Percentiles rank a stretch among this genome's conserved stretches.
Conservation (phyloP, 805 yeast species). For the Teunomyces barrocoloradensis region DNA sequence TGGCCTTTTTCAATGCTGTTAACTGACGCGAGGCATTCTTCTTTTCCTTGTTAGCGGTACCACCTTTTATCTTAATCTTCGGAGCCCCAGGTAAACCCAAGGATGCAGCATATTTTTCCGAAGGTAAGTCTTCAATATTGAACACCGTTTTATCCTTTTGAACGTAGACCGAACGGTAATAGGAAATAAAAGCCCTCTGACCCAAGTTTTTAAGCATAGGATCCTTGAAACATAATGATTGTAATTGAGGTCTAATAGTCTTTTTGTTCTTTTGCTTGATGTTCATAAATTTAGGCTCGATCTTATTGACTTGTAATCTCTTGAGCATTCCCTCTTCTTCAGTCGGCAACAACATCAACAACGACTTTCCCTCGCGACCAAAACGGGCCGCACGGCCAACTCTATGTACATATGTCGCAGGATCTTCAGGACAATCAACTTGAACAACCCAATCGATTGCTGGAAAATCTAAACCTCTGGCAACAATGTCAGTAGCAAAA, state of each 20-base stretch:
- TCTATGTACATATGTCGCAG: conserved; percentile 84
- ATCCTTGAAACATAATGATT: conserved; percentile 85
- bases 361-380: conserved; percentile 78
- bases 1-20: conserved; percentile 48
- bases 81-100: conserved; percentile 97
- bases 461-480: conserved; percentile 90
- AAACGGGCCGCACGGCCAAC: conserved; percentile 90
- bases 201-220: conserved; percentile 91
- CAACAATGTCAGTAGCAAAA: conserved; percentile 88
- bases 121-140: conserved; percentile 69
- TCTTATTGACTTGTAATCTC: conserved; percentile 58
- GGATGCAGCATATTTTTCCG: conserved; percentile 82
- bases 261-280: conserved; percentile 73
- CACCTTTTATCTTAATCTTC: conserved; percentile 67
- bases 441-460: conserved; percentile 95
- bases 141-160: conserved; percentile 88
- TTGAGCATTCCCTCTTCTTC: conserved; percentile 78
- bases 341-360: conserved; percentile 77
- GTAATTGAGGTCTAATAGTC: conserved; percentile 78
- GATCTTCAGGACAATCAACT: conserved; percentile 87
- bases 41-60: conserved; percentile 61
- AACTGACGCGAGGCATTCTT: conserved; percentile 81
- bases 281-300: conserved; percentile 69
- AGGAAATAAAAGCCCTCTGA: conserved; percentile 93
- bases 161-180: conserved; percentile 76